These are phyloP conservation scores for Globisporangium sylvaticum DNA, from an alignment of 352 stramenopile species.

Conservation along the genomic window DNA sequence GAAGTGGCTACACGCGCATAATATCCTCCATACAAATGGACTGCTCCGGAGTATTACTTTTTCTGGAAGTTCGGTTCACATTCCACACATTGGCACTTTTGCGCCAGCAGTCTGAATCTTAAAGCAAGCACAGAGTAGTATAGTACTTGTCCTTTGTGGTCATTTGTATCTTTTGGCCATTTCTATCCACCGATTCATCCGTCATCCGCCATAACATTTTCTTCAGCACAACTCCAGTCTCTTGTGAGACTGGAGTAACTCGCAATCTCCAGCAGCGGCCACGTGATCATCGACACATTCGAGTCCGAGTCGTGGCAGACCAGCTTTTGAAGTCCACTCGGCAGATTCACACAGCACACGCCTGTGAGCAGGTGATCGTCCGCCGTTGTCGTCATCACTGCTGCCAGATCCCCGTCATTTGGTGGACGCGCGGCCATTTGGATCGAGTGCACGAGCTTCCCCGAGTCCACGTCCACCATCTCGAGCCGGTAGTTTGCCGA, in stretches of 20 bases:
- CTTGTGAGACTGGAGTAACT: not conserved
- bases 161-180: no score
- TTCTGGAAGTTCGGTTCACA: no score
- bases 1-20: no score
- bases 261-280: conserved; percentile 38
- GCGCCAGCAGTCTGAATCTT: no score
- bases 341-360: conserved; percentile 16
- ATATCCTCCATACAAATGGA: no score
- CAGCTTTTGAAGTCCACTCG: conserved; percentile 11
- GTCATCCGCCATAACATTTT: no score
- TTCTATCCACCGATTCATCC: no score
- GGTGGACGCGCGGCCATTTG: conserved; percentile 15
- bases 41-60: no score
- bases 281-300: conserved; percentile 32
- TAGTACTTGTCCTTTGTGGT: no score
- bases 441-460: conserved; percentile 41
- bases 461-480: conserved; percentile 41
- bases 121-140: no score
- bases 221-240: no score
- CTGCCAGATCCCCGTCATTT: not conserved
- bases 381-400: not conserved
- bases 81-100: no score
- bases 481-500: conserved; percentile 32
- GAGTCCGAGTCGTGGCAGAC: conserved; percentile 45
- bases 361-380: conserved; percentile 27